phyloP scores from a whole-genome alignment of 1,284 basidiomycete genomes.

The Leccinum variabile region DNA sequence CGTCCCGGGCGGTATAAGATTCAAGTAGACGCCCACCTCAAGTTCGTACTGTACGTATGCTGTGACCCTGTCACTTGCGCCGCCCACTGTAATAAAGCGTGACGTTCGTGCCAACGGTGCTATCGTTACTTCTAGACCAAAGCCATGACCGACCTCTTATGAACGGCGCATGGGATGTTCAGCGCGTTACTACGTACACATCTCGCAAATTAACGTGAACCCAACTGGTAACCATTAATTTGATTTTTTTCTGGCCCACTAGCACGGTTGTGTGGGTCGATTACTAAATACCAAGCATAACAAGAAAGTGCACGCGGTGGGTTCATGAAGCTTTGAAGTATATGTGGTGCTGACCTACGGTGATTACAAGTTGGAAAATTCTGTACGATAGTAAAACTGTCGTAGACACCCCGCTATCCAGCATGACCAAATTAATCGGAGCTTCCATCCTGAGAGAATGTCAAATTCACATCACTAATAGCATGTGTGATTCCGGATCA shows the following conservation, averaged over 20 bases:
- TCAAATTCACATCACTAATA: neutral
- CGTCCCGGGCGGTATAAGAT: no score
- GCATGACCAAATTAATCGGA: neutral
- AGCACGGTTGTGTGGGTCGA: neutral
- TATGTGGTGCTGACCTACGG: conserved; percentile 5
- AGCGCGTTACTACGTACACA: neutral
- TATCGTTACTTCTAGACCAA: neutral
- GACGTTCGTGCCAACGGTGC: no score
- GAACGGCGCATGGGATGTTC: neutral
- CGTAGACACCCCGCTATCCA: neutral
- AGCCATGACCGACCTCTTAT: no score
- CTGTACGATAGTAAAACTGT: neutral
- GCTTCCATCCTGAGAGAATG: neutral
- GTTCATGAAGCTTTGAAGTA: neutral
- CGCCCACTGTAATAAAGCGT: no score
- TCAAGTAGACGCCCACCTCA: no score
- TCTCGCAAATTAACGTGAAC: neutral
- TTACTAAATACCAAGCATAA: neutral
- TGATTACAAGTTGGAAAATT: conserved; percentile 2
- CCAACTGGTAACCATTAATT: neutral
- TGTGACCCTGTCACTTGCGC: no score
- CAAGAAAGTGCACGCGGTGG: neutral
- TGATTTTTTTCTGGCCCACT: neutral
- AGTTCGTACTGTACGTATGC: no score
- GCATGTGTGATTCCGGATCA: neutral